phyloP scores from a whole-genome alignment of 2,329 filamentous ascomycete genomes.

The Aureobasidium subglaciale region DNA sequence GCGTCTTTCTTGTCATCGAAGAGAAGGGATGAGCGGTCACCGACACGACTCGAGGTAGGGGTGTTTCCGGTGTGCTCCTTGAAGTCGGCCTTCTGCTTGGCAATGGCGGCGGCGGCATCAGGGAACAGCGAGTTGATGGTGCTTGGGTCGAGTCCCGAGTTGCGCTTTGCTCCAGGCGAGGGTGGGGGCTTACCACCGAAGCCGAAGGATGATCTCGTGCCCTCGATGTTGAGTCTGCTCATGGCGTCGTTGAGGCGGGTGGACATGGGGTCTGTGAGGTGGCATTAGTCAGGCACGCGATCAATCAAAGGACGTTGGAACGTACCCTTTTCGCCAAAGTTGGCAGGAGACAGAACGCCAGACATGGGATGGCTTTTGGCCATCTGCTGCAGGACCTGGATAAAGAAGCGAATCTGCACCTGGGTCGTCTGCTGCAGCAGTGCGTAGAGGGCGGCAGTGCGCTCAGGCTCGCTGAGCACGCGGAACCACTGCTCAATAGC shows the following conservation, averaged over 20 bases:
- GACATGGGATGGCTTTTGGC: conserved; percentile 97
- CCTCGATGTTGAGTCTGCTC: conserved; percentile 86
- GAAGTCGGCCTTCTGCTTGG: conserved; percentile 95
- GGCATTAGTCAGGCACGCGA: neutral
- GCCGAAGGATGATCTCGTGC: conserved; percentile 76
- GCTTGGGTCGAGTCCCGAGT: conserved; percentile 85
- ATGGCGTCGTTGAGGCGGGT: conserved; percentile 93
- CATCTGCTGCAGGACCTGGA: conserved; percentile 98
- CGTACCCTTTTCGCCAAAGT: conserved; percentile 86
- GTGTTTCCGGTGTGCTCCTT: conserved; percentile 89
- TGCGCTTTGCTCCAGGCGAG: conserved; percentile 74
- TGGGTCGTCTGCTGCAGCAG: conserved; percentile 96
- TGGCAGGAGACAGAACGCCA: conserved; percentile 84
- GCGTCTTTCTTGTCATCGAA: conserved; percentile 63
- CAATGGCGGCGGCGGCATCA: conserved; percentile 95
- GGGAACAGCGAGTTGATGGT: conserved; percentile 99
- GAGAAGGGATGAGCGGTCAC: conserved; percentile 66
- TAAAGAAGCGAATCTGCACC: conserved; percentile 98
- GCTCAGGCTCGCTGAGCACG: conserved; percentile 91
- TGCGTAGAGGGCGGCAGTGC: conserved; percentile 90
- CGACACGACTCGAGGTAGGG: conserved; percentile 80
- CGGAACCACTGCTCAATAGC: conserved; percentile 99
- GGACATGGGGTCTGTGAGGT: conserved; percentile 78
- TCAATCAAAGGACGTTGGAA: conserved; percentile 4
- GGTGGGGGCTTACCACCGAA: conserved; percentile 60